Conservation (phyloP, 2,329 filamentous ascomycete genomes). For the Westerdykella ornata region DNA sequence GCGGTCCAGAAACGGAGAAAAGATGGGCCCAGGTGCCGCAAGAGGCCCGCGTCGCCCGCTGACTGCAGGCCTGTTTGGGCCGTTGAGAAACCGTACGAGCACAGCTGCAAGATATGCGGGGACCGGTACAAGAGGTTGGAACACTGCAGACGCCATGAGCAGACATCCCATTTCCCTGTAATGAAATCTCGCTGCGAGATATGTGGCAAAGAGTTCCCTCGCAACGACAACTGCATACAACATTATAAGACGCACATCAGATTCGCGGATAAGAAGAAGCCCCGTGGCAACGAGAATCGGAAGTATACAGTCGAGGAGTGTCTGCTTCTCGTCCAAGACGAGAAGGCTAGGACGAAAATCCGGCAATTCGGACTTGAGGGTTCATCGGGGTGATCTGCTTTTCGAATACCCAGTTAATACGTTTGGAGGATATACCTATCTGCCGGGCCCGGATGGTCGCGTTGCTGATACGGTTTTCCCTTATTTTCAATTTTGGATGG, state of each 20-base stretch:
- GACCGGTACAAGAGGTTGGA: constrained; percentile 10
- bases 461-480: neutral
- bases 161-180: constrained; percentile 8
- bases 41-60: too few relatives aligned
- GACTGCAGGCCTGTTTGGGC: too few relatives aligned
- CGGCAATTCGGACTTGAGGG: too few relatives aligned
- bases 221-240: constrained; percentile 14
- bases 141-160: constrained; percentile 14
- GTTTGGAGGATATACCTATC: neutral
- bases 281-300: neutral
- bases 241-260: constrained; percentile 11
- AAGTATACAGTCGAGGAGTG: neutral
- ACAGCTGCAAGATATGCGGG: constrained; percentile 1
- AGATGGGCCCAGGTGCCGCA: too few relatives aligned
- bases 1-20: too few relatives aligned
- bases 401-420: neutral
- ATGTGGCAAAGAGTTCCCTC: constrained; percentile 10
- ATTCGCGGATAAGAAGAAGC: constrained; percentile 2
- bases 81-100: too few relatives aligned
- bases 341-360: too few relatives aligned
- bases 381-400: too few relatives aligned
- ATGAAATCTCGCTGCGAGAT: too few relatives aligned
- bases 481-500: neutral
- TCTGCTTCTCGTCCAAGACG: neutral
- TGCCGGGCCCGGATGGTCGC: neutral